Conservation (phyloP, 192 early-diverging fungal genomes). For the Thoreauomyces humboldtii region DNA sequence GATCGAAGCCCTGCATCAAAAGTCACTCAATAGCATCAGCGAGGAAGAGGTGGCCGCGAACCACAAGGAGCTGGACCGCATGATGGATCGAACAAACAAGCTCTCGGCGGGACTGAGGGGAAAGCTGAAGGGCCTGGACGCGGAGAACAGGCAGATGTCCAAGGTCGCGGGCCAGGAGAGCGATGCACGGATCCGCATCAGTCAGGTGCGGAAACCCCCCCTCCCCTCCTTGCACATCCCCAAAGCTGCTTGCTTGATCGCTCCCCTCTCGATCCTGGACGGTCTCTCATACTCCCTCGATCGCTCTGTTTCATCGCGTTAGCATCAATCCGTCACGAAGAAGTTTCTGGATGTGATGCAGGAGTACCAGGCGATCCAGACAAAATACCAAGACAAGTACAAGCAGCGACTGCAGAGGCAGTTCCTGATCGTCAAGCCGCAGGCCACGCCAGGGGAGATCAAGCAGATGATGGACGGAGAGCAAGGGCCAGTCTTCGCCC, state of each 20-base stretch:
- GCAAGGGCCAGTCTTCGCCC: constrained; percentile 76
- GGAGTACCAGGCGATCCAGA: constrained; percentile 76
- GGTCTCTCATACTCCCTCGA: neutral
- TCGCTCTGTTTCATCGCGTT: neutral
- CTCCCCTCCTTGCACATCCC: too few relatives aligned
- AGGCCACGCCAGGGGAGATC: constrained; percentile 73
- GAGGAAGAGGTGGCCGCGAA: constrained; percentile 46
- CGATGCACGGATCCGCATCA: constrained; percentile 46
- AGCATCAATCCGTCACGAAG: constrained; percentile 49
- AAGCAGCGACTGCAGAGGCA: constrained; percentile 80
- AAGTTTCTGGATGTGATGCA: constrained; percentile 62
- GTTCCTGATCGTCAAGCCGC: constrained; percentile 81
- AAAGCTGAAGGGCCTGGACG: constrained; percentile 53
- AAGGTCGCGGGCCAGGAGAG: constrained; percentile 32
- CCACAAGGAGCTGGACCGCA: constrained; percentile 46
- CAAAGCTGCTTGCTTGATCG: too few relatives aligned
- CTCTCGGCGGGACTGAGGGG: constrained; percentile 37
- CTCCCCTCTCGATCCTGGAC: too few relatives aligned
- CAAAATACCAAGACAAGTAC: constrained; percentile 79
- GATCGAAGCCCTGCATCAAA: constrained; percentile 48
- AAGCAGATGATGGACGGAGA: constrained; percentile 72
- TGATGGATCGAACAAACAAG: constrained; percentile 52
- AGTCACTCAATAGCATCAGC: constrained; percentile 48
- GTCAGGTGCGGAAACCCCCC: constrained; percentile 33
- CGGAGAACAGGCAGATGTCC: constrained; percentile 43